Conservation (phyloP, 306 rosid species). For the Ochetophila trinervis region DNA sequence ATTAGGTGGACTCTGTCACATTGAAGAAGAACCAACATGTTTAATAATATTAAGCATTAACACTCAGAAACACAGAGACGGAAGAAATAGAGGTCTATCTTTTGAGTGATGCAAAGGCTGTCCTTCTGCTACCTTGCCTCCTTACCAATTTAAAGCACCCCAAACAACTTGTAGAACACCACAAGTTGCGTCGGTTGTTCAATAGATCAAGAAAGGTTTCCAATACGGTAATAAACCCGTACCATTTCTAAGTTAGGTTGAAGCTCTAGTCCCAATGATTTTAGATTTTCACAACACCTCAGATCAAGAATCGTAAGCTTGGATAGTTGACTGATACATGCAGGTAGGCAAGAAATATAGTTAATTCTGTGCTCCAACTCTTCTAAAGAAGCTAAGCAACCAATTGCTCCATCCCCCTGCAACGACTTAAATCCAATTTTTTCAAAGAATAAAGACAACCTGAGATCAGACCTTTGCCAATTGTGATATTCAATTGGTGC, state of each 20-base stretch:
- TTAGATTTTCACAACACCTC: constrained; percentile 13
- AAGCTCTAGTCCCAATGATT: constrained; percentile 6
- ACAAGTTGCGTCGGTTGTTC: too few species aligned
- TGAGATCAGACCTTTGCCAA: too few species aligned
- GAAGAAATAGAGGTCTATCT: too few species aligned
- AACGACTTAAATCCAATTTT: constrained; percentile 5
- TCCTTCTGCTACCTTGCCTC: too few species aligned
- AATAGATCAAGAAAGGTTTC: not conserved
- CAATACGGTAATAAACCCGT: constrained; percentile 7
- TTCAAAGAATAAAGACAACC: not conserved
- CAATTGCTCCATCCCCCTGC: constrained; percentile 13
- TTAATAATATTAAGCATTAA: too few species aligned
- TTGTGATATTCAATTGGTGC: too few species aligned
- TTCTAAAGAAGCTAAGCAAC: constrained; percentile 12
- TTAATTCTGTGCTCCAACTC: constrained; percentile 12
- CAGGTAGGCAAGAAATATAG: constrained; percentile 1
- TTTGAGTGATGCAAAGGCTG: too few species aligned
- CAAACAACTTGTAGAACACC: too few species aligned
- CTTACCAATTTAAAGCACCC: too few species aligned
- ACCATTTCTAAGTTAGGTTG: not conserved
- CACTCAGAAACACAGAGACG: too few species aligned
- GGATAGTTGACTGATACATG: not conserved
- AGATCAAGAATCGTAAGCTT: constrained; percentile 1
- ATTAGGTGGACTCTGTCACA: too few species aligned
- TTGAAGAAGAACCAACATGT: too few species aligned